Evolutionary conservation across 768 basidiomycete genomes (phyloP), one percentile per base, ranked within the genome.

Genomic region (Lentinula detonsa): DNA sequence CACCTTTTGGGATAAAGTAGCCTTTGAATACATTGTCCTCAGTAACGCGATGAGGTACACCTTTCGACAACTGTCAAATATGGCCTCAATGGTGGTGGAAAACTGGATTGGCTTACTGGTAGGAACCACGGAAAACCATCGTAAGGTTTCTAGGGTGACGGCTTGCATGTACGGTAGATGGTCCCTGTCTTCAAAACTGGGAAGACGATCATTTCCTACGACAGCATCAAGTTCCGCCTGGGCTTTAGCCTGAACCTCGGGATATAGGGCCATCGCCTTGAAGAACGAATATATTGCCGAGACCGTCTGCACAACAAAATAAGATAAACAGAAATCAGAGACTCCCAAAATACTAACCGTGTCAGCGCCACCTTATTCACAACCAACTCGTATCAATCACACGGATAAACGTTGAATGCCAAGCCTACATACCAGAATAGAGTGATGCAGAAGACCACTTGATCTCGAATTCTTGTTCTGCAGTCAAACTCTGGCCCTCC

Each of bases 371-470:
- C 73, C 62, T 58, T 16, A 50, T 43, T 10, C 18, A 53, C 21
- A 33, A 43, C n/a, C 37, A 35, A 37, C 3, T 18, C 10, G 37
- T 16, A 42, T 21, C 4, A 40, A 37, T 13, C 5, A n/a, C 31
- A 40, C 18, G 42, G 49, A 31, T 5, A 42, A 42, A 39, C 37
- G 45, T 33, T 65, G 56, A 49, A 67, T 66, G 23, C 15, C 11
- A 23, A 28, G 18, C 18, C 9, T 13, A 49, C 61, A 13, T 51
- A 58, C 61, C 77, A 4, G 68, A 69, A 43, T 74, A 73, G 11
- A 76, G 71, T 31, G 75, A 69, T 10, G 73, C 71, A 39, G 67
- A 66, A 11, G 67, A 63, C 69, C 69, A 70, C 52, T 67, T 70
- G 18, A 70, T 57, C n/a, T 65, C 49, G 31, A 67, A 62, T 8